phyloP scores from a whole-genome alignment of 345 rosid genomes.

The Heritiera littoralis region DNA sequence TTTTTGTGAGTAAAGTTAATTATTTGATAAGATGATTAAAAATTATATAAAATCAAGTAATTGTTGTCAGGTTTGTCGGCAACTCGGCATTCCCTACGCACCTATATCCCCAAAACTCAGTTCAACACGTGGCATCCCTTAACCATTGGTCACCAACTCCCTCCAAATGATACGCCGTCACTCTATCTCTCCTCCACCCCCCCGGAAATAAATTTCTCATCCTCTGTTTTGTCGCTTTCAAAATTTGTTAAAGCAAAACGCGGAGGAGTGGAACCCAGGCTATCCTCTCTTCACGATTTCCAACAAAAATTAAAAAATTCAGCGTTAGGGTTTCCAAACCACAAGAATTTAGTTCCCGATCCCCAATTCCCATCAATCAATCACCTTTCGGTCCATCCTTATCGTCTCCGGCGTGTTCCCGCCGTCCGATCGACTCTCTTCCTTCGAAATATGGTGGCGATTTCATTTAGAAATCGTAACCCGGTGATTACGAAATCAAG shows the following conservation, averaged over 20 bases:
- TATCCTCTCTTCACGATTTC: slow-evolving; percentile 28
- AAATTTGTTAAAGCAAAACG: slow-evolving; percentile 32
- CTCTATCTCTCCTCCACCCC: slow-evolving; percentile 12
- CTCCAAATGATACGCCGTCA: background rate
- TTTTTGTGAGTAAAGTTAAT: too few species aligned
- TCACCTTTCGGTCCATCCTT: slow-evolving; percentile 9
- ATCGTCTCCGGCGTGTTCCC: slow-evolving; percentile 24
- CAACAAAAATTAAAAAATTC: slow-evolving; percentile 23
- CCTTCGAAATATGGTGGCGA: slow-evolving; percentile 39
- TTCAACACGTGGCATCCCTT: slow-evolving; percentile 20
- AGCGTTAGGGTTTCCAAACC: slow-evolving; percentile 15
- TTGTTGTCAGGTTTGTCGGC: background rate
- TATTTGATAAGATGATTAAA: too few species aligned
- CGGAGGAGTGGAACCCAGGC: slow-evolving; percentile 43
- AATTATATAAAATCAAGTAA: too few species aligned
- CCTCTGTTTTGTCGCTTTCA: background rate
- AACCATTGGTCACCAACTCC: background rate
- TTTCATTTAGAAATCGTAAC: slow-evolving; percentile 26
- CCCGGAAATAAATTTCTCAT: background rate
- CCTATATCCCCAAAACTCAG: background rate
- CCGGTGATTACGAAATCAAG: slow-evolving; percentile 22
- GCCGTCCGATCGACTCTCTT: slow-evolving; percentile 26
- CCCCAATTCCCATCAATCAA: background rate
- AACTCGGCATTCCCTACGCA: background rate
- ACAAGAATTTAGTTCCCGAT: slow-evolving; percentile 1